A percentile compares a stretch with the other conserved stretches of the same genome.
Evolutionary conservation across 2,329 filamentous ascomycete species (phyloP).

Genomic region (Fusarium sp.): DNA sequence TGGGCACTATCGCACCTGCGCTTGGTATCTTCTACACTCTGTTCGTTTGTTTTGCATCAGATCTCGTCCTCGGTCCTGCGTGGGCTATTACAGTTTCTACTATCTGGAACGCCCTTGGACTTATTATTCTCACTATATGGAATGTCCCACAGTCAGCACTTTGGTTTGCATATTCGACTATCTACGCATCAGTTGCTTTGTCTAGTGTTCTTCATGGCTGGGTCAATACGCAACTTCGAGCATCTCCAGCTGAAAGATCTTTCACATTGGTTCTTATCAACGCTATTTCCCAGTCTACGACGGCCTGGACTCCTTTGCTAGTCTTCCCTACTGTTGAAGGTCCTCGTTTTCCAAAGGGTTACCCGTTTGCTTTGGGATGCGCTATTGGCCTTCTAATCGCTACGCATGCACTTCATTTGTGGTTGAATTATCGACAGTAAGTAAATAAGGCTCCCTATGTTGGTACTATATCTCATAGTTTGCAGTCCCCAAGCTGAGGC

Average conservation of each 20-base stretch:
- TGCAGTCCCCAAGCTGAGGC: conserved; percentile 4
- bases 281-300: conserved; percentile 66
- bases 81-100: conserved; percentile 68
- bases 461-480: not conserved
- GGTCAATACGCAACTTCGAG: conserved; percentile 64
- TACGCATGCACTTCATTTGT: conserved; percentile 43
- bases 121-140: conserved; percentile 69
- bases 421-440: conserved; percentile 44
- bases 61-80: conserved; percentile 64
- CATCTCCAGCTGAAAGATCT: conserved; percentile 61
- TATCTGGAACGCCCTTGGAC: conserved; percentile 64
- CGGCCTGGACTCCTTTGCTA: conserved; percentile 67
- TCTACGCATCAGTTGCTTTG: conserved; percentile 64
- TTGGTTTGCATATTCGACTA: conserved; percentile 58
- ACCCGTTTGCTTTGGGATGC: conserved; percentile 54
- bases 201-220: conserved; percentile 69
- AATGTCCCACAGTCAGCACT: conserved; percentile 62
- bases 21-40: conserved; percentile 70
- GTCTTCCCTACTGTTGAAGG: conserved; percentile 62
- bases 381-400: conserved; percentile 50
- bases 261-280: conserved; percentile 66
- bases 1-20: conserved; percentile 65
- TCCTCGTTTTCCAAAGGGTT: conserved; percentile 60
- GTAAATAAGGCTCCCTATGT: not conserved
- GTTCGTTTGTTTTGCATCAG: conserved; percentile 67